phyloP scores from a whole-genome alignment of 441 rosid species.

The Corymbia citriodora region DNA sequence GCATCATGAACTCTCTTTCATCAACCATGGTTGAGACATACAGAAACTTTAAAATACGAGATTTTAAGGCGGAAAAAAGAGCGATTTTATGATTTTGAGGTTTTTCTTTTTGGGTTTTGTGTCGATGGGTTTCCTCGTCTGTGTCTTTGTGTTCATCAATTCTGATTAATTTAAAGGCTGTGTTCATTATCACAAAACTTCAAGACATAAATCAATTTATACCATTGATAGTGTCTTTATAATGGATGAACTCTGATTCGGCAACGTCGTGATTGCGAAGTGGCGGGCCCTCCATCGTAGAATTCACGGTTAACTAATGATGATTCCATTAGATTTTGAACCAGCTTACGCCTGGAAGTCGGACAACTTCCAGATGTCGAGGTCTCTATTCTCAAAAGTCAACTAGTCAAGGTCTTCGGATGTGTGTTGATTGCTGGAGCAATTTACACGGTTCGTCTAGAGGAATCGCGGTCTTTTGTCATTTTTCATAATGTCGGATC shows the following conservation, averaged over 20 bases:
- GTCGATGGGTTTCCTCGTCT: not conserved
- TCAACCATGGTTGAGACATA: not conserved
- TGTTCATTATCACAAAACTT: not conserved
- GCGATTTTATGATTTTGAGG: not conserved
- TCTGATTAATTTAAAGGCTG: not conserved
- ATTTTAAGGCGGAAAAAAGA: not conserved
- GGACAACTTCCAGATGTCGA: not conserved
- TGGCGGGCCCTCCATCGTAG: not conserved
- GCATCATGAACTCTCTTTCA: not conserved
- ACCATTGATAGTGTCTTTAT: not conserved
- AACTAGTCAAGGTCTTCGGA: not conserved
- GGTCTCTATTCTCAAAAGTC: not conserved
- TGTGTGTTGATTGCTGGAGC: not conserved
- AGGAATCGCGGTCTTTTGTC: not conserved
- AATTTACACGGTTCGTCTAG: not conserved
- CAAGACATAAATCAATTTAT: not conserved
- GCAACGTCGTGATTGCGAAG: not conserved
- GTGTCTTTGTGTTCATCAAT: not conserved
- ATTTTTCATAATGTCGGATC: not conserved
- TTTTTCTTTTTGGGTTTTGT: not conserved
- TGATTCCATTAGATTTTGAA: not conserved
- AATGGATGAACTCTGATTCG: not conserved
- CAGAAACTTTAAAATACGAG: not conserved
- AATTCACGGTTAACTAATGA: not conserved
- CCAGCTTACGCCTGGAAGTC: not conserved